Percentiles rank a stretch among this genome's conserved stretches.
Evolutionary conservation across 768 basidiomycete species (phyloP).

Genomic region (Podaxis sp.): DNA sequence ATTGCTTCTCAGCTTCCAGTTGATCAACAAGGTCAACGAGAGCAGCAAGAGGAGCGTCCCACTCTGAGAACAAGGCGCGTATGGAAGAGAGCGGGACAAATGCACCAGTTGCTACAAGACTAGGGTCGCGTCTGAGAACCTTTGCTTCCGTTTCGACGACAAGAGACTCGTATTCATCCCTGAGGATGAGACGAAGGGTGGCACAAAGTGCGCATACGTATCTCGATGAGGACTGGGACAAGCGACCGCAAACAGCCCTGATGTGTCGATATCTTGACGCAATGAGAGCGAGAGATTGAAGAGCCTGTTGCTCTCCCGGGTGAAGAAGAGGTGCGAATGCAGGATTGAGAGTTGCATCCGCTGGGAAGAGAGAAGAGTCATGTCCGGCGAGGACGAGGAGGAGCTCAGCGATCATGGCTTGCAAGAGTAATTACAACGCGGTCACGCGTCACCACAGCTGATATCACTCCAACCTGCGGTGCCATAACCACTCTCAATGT

Average conservation of each 20-base stretch:
- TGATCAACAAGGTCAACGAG: slow-evolving; percentile 65
- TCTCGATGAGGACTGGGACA: slow-evolving; percentile 62
- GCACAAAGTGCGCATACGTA: slow-evolving; percentile 81
- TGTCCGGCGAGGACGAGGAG: slow-evolving; percentile 87
- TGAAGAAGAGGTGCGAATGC: slow-evolving; percentile 74
- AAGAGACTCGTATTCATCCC: slow-evolving; percentile 76
- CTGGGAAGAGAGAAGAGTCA: slow-evolving; percentile 77
- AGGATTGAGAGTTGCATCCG: slow-evolving; percentile 57
- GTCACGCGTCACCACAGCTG: slow-evolving; percentile 17
- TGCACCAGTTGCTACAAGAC: slow-evolving; percentile 74
- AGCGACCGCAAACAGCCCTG: slow-evolving; percentile 49
- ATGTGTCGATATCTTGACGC: slow-evolving; percentile 76
- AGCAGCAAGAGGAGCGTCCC: slow-evolving; percentile 84
- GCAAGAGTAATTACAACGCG: slow-evolving; percentile 5
- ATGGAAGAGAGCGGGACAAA: slow-evolving; percentile 87
- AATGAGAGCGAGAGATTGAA: slow-evolving; percentile 76
- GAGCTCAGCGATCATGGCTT: slow-evolving; percentile 82
- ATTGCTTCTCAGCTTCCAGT: slow-evolving; percentile 53
- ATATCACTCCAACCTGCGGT: slow-evolving; percentile 3
- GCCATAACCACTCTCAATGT: slow-evolving; percentile 22
- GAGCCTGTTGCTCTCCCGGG: slow-evolving; percentile 83
- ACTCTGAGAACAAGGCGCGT: slow-evolving; percentile 80
- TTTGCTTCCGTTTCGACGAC: slow-evolving; percentile 81
- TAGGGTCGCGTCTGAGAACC: slow-evolving; percentile 71
- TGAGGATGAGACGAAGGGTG: slow-evolving; percentile 70